Conservation (phyloP, 2,329 filamentous ascomycete species). For the Pseudovirgaria hyperparasitica region DNA sequence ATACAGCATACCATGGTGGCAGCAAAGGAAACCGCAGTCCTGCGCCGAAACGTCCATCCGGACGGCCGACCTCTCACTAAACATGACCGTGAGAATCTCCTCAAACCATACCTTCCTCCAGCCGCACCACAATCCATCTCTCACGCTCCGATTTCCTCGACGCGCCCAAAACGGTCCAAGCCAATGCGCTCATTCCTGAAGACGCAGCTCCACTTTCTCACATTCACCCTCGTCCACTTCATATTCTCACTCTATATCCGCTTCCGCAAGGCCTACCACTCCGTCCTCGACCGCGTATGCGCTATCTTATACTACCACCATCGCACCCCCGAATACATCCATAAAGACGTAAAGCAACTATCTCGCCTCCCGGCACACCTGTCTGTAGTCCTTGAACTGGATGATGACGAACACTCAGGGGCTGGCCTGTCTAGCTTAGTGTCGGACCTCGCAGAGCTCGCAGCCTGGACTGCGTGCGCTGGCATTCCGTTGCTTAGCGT, state of each 20-base stretch:
- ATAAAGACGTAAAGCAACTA: conserved; percentile 67
- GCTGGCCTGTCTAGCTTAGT: conserved; percentile 73
- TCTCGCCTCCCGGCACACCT: conserved; percentile 69
- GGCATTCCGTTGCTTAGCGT: conserved; percentile 80
- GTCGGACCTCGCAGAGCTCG: conserved; percentile 81
- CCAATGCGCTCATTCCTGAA: conserved; percentile 46
- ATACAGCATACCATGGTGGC: conserved; percentile 13
- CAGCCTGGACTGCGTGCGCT: conserved; percentile 84
- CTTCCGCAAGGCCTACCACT: conserved; percentile 65
- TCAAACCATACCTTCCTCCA: conserved; percentile 40
- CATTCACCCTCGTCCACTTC: conserved; percentile 61
- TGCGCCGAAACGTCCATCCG: conserved; percentile 20
- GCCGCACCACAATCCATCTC: conserved; percentile 17
- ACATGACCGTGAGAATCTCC: conserved; percentile 36
- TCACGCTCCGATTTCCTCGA: conserved; percentile 4
- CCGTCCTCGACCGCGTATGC: conserved; percentile 62
- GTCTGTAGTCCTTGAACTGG: conserved; percentile 69
- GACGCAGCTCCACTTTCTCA: conserved; percentile 49
- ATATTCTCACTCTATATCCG: conserved; percentile 84
- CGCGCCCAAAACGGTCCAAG: conserved; percentile 9
- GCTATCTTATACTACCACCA: conserved; percentile 91
- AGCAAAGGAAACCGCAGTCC: conserved; percentile 17
- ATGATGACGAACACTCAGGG: conserved; percentile 50
- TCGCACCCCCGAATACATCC: conserved; percentile 83
- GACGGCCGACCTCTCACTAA: conserved; percentile 28